Conservation (phyloP, 495 filamentous ascomycete genomes). For the Annulohypoxylon stygium region DNA sequence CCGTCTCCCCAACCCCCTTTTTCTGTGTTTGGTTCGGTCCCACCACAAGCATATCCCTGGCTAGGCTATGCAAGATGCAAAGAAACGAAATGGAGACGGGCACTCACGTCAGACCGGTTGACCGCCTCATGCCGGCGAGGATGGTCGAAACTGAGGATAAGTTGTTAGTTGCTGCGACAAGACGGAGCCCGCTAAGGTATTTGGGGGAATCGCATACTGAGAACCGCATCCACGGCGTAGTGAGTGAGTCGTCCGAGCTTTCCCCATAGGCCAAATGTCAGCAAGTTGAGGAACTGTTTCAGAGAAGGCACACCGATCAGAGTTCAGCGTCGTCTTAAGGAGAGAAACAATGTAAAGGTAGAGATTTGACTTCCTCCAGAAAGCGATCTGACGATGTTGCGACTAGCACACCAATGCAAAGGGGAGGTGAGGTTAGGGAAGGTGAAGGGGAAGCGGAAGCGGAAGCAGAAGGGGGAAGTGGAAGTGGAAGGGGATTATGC, state of each 20-base stretch:
- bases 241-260: constrained; percentile 94
- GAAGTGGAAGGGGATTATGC: constrained; percentile 20
- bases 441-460: neutral
- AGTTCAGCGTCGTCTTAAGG: constrained; percentile 41
- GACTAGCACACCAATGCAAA: constrained; percentile 11
- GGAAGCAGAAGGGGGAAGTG: neutral
- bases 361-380: constrained; percentile 2
- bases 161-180: constrained; percentile 40
- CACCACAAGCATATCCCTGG: neutral
- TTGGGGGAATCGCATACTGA: constrained; percentile 69
- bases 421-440: neutral
- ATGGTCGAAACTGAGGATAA: constrained; percentile 83
- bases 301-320: constrained; percentile 41
- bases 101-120: constrained; percentile 96
- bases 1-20: constrained; percentile 46
- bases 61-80: neutral
- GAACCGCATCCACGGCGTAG: constrained; percentile 96
- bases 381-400: neutral
- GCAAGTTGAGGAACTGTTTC: constrained; percentile 70
- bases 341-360: neutral
- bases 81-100: constrained; percentile 22
- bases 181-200: neutral
- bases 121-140: constrained; percentile 94
- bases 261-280: constrained; percentile 70
- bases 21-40: constrained; percentile 13